A percentile compares a stretch with the other conserved stretches of the same genome.
These are phyloP conservation scores for Coprinopsis sp. DNA, from an alignment of 768 basidiomycete species.

Conservation along the genomic window DNA sequence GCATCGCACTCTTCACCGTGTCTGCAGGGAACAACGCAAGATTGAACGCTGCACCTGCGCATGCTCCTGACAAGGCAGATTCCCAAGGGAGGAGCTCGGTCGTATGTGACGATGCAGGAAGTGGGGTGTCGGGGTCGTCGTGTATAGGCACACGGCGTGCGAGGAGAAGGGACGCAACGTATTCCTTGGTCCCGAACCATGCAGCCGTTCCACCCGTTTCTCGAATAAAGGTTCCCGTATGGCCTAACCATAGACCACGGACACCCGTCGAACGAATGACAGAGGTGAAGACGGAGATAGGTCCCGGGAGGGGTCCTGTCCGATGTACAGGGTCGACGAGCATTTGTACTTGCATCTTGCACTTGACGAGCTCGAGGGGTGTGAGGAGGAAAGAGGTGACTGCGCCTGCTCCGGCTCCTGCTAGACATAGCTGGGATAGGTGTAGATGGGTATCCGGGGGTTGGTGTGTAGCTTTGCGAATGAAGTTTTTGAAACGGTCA, in stretches of 20 bases:
- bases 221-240: constrained; percentile 87
- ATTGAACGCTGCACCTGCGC: constrained; percentile 76
- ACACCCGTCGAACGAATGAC: constrained; percentile 66
- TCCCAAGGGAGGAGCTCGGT: constrained; percentile 62
- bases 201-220: constrained; percentile 89
- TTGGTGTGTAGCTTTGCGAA: constrained; percentile 40
- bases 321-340: constrained; percentile 12
- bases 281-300: constrained; percentile 58
- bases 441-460: constrained; percentile 44
- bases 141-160: constrained; percentile 39
- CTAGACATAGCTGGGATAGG: constrained; percentile 66
- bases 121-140: constrained; percentile 1
- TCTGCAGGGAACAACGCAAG: constrained; percentile 86
- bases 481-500: constrained; percentile 64
- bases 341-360: constrained; percentile 31
- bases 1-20: constrained; percentile 85
- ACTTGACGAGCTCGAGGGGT: constrained; percentile 35
- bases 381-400: constrained; percentile 80
- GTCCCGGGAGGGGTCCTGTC: constrained; percentile 55
- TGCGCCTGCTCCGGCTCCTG: constrained; percentile 85
- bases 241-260: constrained; percentile 93
- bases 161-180: constrained; percentile 58
- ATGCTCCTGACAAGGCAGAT: constrained; percentile 73
- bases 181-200: constrained; percentile 90
- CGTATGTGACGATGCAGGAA: constrained; percentile 1